Evolutionary conservation across 805 yeast genomes (phyloP), one percentile per base, ranked within the genome.

Genomic region (Zygosaccharomyces siamensis): DNA sequence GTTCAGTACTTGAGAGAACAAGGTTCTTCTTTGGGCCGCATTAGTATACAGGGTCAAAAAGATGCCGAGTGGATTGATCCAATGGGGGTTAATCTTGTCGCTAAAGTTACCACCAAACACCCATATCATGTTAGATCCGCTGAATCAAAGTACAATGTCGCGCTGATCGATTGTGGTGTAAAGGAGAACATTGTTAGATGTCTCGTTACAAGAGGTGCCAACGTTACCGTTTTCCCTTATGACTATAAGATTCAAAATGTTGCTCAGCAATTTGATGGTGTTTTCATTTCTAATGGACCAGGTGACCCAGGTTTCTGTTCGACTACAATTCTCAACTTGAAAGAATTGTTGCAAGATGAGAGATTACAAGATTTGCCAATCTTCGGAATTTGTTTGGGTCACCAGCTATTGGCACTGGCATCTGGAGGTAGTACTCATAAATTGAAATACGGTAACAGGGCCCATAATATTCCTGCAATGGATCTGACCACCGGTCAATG

Each of bases 371-470:
- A 84, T 30, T 78, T 90, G 51, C 98, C 99, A 50, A 86, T 93
- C 58, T 93, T 93, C 67, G 99, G 99, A 60, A 95, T 93, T 67
- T 93, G 99, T 80, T 76, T 93, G 58, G 99, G 99, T 70, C 99
- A 93, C 73, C 99, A 93, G 77, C 79, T 93, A 64, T 72, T 93
- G 67, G 96, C 98, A 27, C 78, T 95, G 72, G 96, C 99, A 43
- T 74, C 93, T 46, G 99, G 99, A 64, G 98, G 98, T 51, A 77
- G 87, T 28, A 93, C 99, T 41, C 59, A 81, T 61, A 93, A 93
- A 73, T 74, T 93, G 74, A 90, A 90, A 73, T 93, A 89, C 63
- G 99, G 99, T 82, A 93, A 93, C 79, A 89, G 99, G 78, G 99
- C 97, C 64, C 99, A 93, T 73, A 93, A 93, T 72, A 93, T 93